Evolutionary conservation across 2,329 filamentous ascomycete genomes (phyloP), one percentile per base, ranked within the genome.

Genomic region (Venturia pyrina): DNA sequence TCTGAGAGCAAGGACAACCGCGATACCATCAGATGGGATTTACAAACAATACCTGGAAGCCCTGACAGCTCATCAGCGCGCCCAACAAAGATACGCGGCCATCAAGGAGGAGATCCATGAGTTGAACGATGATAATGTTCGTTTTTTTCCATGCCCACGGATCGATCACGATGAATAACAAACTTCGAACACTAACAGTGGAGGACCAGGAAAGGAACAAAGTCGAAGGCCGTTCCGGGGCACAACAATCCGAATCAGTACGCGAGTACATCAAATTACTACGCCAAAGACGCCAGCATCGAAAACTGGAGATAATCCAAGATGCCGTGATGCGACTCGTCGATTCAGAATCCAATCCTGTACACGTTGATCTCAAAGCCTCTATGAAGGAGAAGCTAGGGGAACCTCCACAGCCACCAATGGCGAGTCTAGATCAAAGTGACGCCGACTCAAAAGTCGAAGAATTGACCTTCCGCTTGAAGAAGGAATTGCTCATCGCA

Each of bases 231-330:
- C 40, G 34, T 68, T 19, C 50, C 62, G 48, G 7, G n/a, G 62
- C 62, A 37, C 48, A 40, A n/a, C 43, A 57, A 48, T 40, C 44
- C 43, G 62, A 41, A 24, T 48, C 62, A 53, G 11, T 41, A 10
- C 62, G 44, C 60, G 71, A 74, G 48, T 82, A 83, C 69, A 72
- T 81, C 17, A 67, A 72, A 24, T 73, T 83, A 21, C 74, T 82
- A 28, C 79, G 76, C 48, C 78, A 81, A 67, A 78, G 79, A 44
- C 76, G 76, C 19, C 76, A 75, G n/a, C 75, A 78, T 68, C 73
- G 75, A 61, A 80, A 80, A 67, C 72, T 83, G 2, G 76, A 79
- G 62, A 74, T 81, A 21, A 78, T 82, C 41, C 77, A 80, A 62
- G 74, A 77, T 32, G 77, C 80, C 59, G 69, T 83, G 6, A 75